These are phyloP conservation scores for Endothia cerciana DNA, from an alignment of 2,329 filamentous ascomycete genomes.

Conservation along the genomic window DNA sequence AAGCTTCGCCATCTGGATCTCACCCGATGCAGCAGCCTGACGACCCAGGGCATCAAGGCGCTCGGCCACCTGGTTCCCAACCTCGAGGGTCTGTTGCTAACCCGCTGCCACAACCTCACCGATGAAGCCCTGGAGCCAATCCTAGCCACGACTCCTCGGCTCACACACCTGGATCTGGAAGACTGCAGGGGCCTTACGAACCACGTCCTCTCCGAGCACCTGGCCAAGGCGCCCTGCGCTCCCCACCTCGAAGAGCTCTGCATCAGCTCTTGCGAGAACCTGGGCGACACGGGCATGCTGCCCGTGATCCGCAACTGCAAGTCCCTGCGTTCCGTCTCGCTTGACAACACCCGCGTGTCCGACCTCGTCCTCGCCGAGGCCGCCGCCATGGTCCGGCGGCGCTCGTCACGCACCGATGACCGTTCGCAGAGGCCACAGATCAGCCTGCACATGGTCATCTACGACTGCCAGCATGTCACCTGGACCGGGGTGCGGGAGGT, in stretches of 20 bases:
- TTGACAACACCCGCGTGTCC: conserved; percentile 93
- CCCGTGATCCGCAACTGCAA: conserved; percentile 78
- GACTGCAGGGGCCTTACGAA: conserved; percentile 82
- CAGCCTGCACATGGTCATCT: conserved; percentile 78
- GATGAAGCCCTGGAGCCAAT: conserved; percentile 74
- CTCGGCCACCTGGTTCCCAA: conserved; percentile 77
- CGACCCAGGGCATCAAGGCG: conserved; percentile 69
- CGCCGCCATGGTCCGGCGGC: conserved; percentile 74
- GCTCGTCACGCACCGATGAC: conserved; percentile 52
- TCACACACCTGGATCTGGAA: conserved; percentile 89
- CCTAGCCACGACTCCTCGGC: conserved; percentile 72
- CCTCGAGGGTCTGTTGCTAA: conserved; percentile 82
- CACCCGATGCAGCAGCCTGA: conserved; percentile 76
- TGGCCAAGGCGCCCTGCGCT: conserved; percentile 78
- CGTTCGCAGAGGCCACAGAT: conserved; percentile 52
- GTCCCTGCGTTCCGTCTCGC: conserved; percentile 71
- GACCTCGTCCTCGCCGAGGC: conserved; percentile 86
- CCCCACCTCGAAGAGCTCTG: conserved; percentile 76
- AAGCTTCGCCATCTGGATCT: conserved; percentile 84
- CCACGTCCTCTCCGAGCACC: conserved; percentile 67
- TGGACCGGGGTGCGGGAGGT: conserved; percentile 92
- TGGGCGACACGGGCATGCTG: conserved; percentile 84
- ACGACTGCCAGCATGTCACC: conserved; percentile 89
- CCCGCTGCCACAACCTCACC: conserved; percentile 73
- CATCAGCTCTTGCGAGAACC: conserved; percentile 84